phyloP scores from a whole-genome alignment of 1,139 yeast species.

The Pichia sp. region DNA sequence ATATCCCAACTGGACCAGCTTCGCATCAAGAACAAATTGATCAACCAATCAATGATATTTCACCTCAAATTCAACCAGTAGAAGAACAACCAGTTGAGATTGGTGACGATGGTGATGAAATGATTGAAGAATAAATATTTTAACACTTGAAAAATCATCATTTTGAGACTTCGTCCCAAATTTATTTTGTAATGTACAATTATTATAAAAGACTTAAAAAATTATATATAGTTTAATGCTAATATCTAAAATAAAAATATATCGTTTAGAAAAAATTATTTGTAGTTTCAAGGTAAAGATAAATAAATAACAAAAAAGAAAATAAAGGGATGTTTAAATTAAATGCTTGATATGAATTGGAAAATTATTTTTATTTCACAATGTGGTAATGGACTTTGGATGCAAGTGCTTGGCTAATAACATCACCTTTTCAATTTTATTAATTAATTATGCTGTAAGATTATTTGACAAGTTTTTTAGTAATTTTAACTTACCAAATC shows the following conservation, averaged over 20 bases:
- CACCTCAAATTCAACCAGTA: neutral
- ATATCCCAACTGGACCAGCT: neutral
- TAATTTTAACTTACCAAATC: constrained; percentile 3
- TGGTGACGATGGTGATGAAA: constrained; percentile 21
- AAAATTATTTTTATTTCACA: neutral
- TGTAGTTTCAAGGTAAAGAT: neutral
- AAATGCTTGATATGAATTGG: neutral
- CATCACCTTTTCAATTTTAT: constrained; percentile 1
- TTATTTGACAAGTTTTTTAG: constrained; percentile 3
- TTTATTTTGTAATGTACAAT: neutral
- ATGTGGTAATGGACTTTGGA: neutral
- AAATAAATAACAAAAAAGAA: neutral
- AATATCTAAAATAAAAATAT: neutral
- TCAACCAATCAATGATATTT: neutral
- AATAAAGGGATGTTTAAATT: neutral
- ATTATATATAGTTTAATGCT: neutral
- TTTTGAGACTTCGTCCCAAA: neutral
- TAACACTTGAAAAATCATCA: neutral
- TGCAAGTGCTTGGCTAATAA: neutral
- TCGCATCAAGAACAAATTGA: neutral
- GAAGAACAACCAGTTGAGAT: constrained; percentile 1
- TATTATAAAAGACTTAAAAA: neutral
- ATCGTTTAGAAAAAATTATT: neutral
- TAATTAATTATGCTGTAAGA: constrained; percentile 2
- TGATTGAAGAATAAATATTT: constrained; percentile 20